Conservation (phyloP, 2,329 filamentous ascomycete species). For the Ophioceras dolichostomum region DNA sequence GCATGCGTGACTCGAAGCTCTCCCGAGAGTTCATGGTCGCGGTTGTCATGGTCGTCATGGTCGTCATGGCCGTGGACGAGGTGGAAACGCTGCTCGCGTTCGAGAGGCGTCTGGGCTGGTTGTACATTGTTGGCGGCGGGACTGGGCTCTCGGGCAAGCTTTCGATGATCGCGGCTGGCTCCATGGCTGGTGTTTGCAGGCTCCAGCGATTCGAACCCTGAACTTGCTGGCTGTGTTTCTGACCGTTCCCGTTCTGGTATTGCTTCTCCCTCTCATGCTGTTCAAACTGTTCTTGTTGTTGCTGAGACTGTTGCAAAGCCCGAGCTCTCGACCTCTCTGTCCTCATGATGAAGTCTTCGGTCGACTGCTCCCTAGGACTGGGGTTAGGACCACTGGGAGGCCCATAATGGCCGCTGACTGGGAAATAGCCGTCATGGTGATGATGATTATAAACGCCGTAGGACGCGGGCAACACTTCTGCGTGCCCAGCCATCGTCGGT, state of each 20-base stretch:
- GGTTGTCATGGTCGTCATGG: constrained; percentile 8
- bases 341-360: constrained; percentile 13
- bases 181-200: constrained; percentile 1
- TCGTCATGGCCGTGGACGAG: constrained; percentile 14
- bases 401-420: background rate
- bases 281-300: background rate
- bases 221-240: background rate
- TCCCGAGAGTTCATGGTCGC: constrained; percentile 9
- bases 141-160: background rate
- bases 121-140: constrained; percentile 7
- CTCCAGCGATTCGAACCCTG: background rate
- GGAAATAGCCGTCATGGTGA: background rate
- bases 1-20: constrained; percentile 18
- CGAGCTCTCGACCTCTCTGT: constrained; percentile 12
- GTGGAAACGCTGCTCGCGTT: constrained; percentile 11
- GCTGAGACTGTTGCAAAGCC: constrained; percentile 9
- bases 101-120: constrained; percentile 13
- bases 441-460: background rate
- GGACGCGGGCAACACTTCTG: background rate
- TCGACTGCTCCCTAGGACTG: constrained; percentile 10
- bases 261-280: constrained; percentile 1
- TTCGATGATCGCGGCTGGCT: constrained; percentile 1
- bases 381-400: constrained; percentile 8
- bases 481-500: background rate
- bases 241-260: background rate